phyloP scores from a whole-genome alignment of 1,139 yeast genomes.

The Zygosaccharomyces sapae region DNA sequence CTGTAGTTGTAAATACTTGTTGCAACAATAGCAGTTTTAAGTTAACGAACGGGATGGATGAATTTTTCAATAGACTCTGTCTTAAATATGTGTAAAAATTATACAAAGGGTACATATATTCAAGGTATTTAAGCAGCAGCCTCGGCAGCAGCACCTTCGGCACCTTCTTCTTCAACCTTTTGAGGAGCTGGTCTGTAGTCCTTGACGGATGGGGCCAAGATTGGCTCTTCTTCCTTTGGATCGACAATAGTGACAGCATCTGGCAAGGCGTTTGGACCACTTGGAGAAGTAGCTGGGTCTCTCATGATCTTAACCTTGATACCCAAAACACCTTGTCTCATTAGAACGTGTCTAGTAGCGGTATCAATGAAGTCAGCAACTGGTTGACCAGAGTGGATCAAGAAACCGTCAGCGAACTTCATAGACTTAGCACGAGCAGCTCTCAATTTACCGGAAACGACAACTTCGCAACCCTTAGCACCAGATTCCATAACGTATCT shows the following conservation, averaged over 20 bases:
- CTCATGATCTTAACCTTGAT: constrained; percentile 99
- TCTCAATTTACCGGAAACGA: constrained; percentile 98
- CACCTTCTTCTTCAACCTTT: constrained; percentile 16
- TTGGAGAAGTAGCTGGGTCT: constrained; percentile 90
- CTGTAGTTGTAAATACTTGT: neutral
- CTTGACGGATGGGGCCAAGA: constrained; percentile 82
- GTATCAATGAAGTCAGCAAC: constrained; percentile 96
- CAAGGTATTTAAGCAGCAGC: constrained; percentile 22
- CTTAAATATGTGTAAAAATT: constrained; percentile 1
- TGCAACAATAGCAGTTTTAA: constrained; percentile 2
- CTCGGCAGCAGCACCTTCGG: constrained; percentile 35
- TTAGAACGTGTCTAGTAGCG: constrained; percentile 99
- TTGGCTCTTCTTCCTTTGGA: constrained; percentile 94
- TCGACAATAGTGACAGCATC: constrained; percentile 93
- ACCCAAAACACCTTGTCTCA: constrained; percentile 99
- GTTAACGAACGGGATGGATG: constrained; percentile 7
- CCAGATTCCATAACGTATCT: constrained; percentile 99
- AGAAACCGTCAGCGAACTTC: constrained; percentile 99
- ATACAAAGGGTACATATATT: constrained; percentile 6
- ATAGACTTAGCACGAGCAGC: constrained; percentile 99
- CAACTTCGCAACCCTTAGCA: constrained; percentile 99
- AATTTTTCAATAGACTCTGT: neutral
- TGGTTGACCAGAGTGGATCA: constrained; percentile 99
- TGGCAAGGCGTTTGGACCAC: constrained; percentile 92
- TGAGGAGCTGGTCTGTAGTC: constrained; percentile 53